These are phyloP conservation scores for Hordeum pubiflorum DNA, from an alignment of 202 grass and related monocot genomes.

Conservation along the genomic window DNA sequence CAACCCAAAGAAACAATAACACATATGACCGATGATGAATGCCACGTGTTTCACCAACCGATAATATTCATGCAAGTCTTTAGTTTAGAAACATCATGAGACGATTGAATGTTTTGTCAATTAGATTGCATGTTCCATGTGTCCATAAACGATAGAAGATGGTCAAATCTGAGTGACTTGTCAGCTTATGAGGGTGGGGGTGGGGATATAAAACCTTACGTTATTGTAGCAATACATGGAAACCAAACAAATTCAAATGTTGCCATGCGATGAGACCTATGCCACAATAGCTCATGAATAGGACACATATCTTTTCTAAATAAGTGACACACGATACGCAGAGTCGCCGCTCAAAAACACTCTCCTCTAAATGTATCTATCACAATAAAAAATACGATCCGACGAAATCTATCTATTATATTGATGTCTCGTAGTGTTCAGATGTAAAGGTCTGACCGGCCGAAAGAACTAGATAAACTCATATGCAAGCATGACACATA, in stretches of 20 bases:
- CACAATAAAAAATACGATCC: too few relatives aligned
- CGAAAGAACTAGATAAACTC: too few relatives aligned
- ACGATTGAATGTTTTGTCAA: background rate
- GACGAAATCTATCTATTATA: too few relatives aligned
- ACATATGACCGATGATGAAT: background rate
- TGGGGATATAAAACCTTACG: background rate
- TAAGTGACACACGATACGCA: too few relatives aligned
- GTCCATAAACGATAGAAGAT: background rate
- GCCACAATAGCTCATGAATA: background rate
- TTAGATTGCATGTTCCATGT: background rate
- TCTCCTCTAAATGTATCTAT: too few relatives aligned
- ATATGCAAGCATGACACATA: too few relatives aligned
- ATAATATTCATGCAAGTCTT: background rate
- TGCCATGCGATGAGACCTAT: background rate
- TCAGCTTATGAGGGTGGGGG: too few relatives aligned
- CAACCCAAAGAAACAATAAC: background rate
- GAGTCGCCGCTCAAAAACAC: too few relatives aligned
- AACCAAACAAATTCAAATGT: background rate
- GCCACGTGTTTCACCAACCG: background rate
- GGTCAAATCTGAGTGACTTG: background rate
- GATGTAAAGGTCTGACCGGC: too few relatives aligned
- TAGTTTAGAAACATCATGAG: background rate
- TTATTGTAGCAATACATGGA: background rate
- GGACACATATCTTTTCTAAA: too few relatives aligned
- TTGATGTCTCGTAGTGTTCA: too few relatives aligned